Conservation (phyloP, 2,329 filamentous ascomycete species). For the Talaromyces pinophilus region DNA sequence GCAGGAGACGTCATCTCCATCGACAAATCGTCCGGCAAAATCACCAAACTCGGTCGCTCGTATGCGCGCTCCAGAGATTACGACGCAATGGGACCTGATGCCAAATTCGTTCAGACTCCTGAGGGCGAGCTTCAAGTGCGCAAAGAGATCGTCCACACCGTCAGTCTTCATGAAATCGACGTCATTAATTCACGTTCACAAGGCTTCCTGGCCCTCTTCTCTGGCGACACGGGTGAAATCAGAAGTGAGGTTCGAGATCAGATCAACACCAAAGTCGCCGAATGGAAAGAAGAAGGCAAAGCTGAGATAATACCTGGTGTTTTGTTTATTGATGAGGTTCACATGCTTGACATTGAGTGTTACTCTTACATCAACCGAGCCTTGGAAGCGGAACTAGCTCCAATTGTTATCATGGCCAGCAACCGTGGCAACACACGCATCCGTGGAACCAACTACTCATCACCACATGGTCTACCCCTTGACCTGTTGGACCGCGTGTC, state of each 20-base stretch:
- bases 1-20: constrained; percentile 98
- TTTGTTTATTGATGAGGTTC: constrained; percentile 97
- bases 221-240: constrained; percentile 96
- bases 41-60: constrained; percentile 92
- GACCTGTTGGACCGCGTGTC: constrained; percentile 96
- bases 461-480: constrained; percentile 88
- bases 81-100: constrained; percentile 98
- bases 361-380: constrained; percentile 98
- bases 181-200: constrained; percentile 99
- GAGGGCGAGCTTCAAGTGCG: constrained; percentile 97
- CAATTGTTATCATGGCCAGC: constrained; percentile 98
- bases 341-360: constrained; percentile 99
- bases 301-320: constrained; percentile 97
- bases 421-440: constrained; percentile 92
- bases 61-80: constrained; percentile 96
- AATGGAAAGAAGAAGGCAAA: constrained; percentile 99
- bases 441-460: constrained; percentile 88
- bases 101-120: constrained; percentile 95
- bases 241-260: constrained; percentile 95
- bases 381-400: constrained; percentile 88
- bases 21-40: constrained; percentile 97
- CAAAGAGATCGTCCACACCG: constrained; percentile 95
- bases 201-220: constrained; percentile 95
- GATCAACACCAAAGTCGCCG: constrained; percentile 97
- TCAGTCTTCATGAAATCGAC: constrained; percentile 96